Evolutionary conservation across 768 basidiomycete species (phyloP), one percentile per base, ranked within the genome.

Genomic region (Pleurotus eryngii): DNA sequence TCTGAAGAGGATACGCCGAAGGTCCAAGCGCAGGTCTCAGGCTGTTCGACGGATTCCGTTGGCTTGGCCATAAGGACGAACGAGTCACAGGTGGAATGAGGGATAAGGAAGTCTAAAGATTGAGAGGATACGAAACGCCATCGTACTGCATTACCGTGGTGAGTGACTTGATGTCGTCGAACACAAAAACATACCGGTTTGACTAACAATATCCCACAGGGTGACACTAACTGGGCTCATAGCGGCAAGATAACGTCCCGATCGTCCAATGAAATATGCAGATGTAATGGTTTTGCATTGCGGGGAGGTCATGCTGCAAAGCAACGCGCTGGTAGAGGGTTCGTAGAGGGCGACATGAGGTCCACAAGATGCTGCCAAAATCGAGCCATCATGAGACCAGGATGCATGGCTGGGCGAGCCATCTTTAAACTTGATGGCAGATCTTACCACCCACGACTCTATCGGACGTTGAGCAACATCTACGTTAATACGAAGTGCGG

Each of bases 381-480:
- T 76, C 4, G 95, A 95, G 7, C 84, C 88, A 68, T 99, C 97
- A 3, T 78, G 80, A 5, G 95, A 92, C 86, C 94, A 97, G 1
- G 85, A 79, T 0, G 81, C 75, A 60, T 85, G 78, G 54, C 76
- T 77, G 30, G 94, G 90, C 50, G 76, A 72, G 65, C 85, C 81
- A n/a, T 78, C 75, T 45, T 87, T 89, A 66, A 89, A 90, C 42
- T 70, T 74, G 62, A 91, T 80, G 1, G 85, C 82, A 2, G 92
- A 88, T 49, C 89, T 85, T 46, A 83, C 77, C n/a, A 85, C 78
- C 95, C 95, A 98, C 48, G 84, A 88, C 40, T 79, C 89, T 89
- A 61, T 20, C 51, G 37, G 30, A 46, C 46, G 20, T 26, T 35
- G 12, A 12, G 37, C 46, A 17, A 43, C 30, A 20, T 20, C 30